These are phyloP conservation scores for Leccinum griseonigrum DNA, from an alignment of 1,284 basidiomycete species.

Conservation along the genomic window DNA sequence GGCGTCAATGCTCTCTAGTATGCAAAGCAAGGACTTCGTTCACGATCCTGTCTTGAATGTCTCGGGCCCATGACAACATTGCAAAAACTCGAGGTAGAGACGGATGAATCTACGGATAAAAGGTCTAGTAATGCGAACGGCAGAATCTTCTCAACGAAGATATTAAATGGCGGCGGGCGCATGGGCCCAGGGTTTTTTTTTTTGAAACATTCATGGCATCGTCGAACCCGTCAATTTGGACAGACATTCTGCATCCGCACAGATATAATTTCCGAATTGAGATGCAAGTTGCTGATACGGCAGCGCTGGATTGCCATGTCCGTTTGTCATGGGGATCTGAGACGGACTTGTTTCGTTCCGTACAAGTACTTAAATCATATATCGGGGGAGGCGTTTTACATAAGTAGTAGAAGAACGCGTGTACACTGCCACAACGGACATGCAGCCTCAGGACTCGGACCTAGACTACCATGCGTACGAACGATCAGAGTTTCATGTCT, in stretches of 20 bases:
- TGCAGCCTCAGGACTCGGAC: background rate
- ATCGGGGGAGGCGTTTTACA: background rate
- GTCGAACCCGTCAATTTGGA: background rate
- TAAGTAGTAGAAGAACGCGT: background rate
- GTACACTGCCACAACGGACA: background rate
- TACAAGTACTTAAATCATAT: background rate
- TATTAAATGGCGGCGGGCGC: background rate
- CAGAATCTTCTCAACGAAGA: background rate
- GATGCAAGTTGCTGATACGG: background rate
- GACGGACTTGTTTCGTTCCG: background rate
- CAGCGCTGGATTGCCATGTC: background rate
- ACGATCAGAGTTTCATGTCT: background rate
- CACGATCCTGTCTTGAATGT: background rate
- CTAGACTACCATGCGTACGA: background rate
- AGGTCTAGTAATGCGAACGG: background rate
- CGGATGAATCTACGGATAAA: background rate
- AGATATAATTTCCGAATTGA: background rate
- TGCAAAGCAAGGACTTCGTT: background rate
- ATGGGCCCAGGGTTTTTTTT: background rate
- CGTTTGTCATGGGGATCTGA: background rate
- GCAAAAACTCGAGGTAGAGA: background rate
- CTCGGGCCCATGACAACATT: background rate
- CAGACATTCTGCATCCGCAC: background rate
- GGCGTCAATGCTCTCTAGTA: background rate
- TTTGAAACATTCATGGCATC: background rate